Percentiles rank a stretch among this genome's conserved stretches.
Evolutionary conservation across 2,329 filamentous ascomycete species (phyloP).

Genomic region (Dryadomyces quercus-mongolicae): DNA sequence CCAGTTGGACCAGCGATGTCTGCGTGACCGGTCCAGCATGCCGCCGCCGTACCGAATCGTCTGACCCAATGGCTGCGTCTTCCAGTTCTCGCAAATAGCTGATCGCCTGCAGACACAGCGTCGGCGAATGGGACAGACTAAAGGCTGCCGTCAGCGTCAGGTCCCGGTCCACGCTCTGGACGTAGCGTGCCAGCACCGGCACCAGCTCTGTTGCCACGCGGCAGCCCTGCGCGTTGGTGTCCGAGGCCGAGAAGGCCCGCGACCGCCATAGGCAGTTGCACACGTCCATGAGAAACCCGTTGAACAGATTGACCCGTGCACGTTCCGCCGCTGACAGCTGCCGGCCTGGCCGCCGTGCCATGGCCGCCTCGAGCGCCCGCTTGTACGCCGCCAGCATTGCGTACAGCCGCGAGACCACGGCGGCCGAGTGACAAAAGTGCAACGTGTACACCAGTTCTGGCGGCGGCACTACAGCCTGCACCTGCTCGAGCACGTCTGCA

Average conservation of each 20-base stretch:
- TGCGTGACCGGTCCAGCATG: slow-evolving; percentile 62
- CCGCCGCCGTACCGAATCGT: slow-evolving; percentile 26
- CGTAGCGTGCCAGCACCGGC: slow-evolving; percentile 32
- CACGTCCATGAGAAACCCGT: slow-evolving; percentile 76
- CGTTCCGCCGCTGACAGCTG: slow-evolving; percentile 36
- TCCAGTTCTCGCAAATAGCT: slow-evolving; percentile 43
- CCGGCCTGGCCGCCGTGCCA: slow-evolving; percentile 20
- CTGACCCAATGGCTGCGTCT: slow-evolving; percentile 34
- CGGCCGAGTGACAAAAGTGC: slow-evolving; percentile 51
- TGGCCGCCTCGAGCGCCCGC: slow-evolving; percentile 55
- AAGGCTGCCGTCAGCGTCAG: slow-evolving; percentile 38
- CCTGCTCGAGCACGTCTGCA: slow-evolving; percentile 32
- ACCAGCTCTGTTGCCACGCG: slow-evolving; percentile 33
- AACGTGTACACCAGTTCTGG: slow-evolving; percentile 58
- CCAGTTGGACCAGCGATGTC: slow-evolving; percentile 49
- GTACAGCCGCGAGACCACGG: slow-evolving; percentile 56
- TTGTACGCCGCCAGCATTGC: slow-evolving; percentile 62
- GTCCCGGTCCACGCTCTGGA: slow-evolving; percentile 32
- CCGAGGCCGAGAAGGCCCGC: slow-evolving; percentile 53
- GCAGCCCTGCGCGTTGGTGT: slow-evolving; percentile 50
- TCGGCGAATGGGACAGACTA: slow-evolving; percentile 45
- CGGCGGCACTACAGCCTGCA: slow-evolving; percentile 58
- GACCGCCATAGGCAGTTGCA: slow-evolving; percentile 75
- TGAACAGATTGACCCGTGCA: slow-evolving; percentile 57
- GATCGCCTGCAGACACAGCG: slow-evolving; percentile 43